Evolutionary conservation across 257 asterid genomes (phyloP).

Genomic region (Lantana camara): DNA sequence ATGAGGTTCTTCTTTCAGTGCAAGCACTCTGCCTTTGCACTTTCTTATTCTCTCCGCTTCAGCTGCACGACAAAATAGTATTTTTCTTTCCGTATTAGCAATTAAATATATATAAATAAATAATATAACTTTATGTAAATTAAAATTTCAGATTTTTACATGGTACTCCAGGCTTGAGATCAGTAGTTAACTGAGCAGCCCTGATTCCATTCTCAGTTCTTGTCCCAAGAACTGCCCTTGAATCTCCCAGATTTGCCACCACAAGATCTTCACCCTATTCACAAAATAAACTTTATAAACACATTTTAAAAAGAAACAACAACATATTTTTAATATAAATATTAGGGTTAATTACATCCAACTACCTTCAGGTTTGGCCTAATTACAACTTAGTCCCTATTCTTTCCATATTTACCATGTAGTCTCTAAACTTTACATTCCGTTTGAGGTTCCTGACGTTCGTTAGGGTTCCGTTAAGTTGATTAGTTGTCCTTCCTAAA

Average conservation of each 20-base stretch:
- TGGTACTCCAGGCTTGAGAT: constrained; percentile 74
- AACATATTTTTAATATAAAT: no score
- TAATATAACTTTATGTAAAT: background rate
- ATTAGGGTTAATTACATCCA: no score
- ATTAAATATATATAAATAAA: no score
- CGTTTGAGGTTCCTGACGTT: no score
- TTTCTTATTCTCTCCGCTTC: constrained; percentile 83
- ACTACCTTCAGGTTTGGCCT: no score
- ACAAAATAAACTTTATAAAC: background rate
- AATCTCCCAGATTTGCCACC: constrained; percentile 86
- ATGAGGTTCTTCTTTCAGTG: constrained; percentile 68
- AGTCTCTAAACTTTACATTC: no score
- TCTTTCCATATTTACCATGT: no score
- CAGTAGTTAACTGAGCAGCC: constrained; percentile 74
- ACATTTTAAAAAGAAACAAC: background rate
- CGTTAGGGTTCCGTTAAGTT: no score
- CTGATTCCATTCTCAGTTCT: constrained; percentile 46
- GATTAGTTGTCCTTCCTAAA: no score
- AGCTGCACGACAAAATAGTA: constrained; percentile 47
- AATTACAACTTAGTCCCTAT: no score
- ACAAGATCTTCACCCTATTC: constrained; percentile 64
- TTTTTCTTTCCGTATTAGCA: background rate
- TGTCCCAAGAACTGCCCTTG: constrained; percentile 76
- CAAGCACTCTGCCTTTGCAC: constrained; percentile 70
- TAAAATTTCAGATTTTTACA: no score